Evolutionary conservation across 345 rosid species (phyloP).

Genomic region (Populus alba): DNA sequence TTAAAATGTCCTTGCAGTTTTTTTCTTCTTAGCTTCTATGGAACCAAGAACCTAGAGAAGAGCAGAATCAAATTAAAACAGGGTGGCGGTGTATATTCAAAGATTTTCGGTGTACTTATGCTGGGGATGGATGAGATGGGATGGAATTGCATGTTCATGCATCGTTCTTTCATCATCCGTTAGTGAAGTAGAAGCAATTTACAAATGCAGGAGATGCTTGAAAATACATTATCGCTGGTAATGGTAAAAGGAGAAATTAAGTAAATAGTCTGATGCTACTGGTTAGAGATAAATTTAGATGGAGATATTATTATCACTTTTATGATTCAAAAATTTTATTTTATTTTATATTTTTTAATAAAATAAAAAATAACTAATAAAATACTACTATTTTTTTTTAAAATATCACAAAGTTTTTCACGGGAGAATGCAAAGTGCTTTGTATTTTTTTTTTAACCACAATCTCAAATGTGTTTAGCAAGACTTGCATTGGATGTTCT

Average conservation of each 20-base stretch:
- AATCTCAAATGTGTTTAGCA: neutral
- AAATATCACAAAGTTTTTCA: too few relatives aligned
- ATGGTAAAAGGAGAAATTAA: too few relatives aligned
- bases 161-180: neutral
- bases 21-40: neutral
- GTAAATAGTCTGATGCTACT: too few relatives aligned
- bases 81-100: neutral
- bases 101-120: neutral
- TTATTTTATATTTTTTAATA: too few relatives aligned
- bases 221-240: neutral
- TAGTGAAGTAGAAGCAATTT: neutral
- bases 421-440: neutral
- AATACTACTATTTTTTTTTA: too few relatives aligned
- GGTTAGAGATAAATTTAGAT: too few relatives aligned
- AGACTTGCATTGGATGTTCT: neutral
- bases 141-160: neutral
- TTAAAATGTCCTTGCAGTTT: neutral
- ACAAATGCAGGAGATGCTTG: neutral
- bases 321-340: too few relatives aligned
- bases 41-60: neutral
- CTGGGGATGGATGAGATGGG: neutral
- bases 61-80: neutral
- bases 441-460: neutral
- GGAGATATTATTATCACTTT: too few relatives aligned
- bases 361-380: too few relatives aligned